These are phyloP conservation scores for Phyllostachys edulis DNA, from an alignment of 176 grass and related monocot genomes.

Conservation along the genomic window DNA sequence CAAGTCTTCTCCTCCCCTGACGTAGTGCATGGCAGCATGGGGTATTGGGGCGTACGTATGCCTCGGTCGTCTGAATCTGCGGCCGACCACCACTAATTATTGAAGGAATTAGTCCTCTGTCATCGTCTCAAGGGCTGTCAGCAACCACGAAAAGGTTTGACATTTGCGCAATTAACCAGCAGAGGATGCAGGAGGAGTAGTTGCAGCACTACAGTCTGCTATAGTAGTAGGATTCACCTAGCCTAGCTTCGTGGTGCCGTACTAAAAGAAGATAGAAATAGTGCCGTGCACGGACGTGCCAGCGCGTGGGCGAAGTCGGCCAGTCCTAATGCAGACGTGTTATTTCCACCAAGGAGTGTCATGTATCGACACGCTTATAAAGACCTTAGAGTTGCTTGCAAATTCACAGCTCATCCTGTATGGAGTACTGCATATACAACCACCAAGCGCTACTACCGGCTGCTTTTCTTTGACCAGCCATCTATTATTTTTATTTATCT, in stretches of 20 bases:
- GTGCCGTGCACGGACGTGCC: not conserved
- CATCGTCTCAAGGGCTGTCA: not conserved
- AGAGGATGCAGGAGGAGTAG: not conserved
- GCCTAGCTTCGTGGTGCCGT: not conserved
- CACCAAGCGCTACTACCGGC: not conserved
- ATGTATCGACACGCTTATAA: not conserved
- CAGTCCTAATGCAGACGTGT: not conserved
- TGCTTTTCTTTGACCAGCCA: too few species aligned
- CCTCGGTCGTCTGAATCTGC: not conserved
- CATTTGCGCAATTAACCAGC: not conserved
- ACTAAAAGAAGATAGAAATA: not conserved
- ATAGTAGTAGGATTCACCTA: not conserved
- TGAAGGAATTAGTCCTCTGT: too few species aligned
- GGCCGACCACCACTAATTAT: not conserved
- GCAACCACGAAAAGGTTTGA: not conserved
- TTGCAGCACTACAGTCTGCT: not conserved
- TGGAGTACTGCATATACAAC: not conserved
- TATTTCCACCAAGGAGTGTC: not conserved
- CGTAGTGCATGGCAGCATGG: not conserved
- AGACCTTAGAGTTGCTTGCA: not conserved
- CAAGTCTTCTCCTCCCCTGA: not conserved
- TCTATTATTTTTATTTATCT: too few species aligned
- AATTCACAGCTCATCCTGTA: not conserved
- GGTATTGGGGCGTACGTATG: not conserved
- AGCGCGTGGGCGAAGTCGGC: not conserved